These are phyloP conservation scores for Backusella mclennaniae DNA, from an alignment of 192 early-diverging fungal genomes.

Conservation along the genomic window DNA sequence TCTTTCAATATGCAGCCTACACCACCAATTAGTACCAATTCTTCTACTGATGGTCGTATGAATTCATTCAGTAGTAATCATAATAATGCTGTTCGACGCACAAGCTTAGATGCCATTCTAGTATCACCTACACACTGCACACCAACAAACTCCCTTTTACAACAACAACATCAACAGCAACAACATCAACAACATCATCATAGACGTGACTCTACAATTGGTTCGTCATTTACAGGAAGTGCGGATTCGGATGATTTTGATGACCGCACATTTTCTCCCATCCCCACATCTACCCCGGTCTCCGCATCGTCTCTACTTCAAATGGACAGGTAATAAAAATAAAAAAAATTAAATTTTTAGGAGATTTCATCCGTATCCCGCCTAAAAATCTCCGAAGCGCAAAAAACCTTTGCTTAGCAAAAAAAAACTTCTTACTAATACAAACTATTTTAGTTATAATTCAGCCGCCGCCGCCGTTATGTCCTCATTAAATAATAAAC, in stretches of 20 bases:
- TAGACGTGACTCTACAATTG: constrained; percentile 17
- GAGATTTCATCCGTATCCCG: constrained; percentile 3
- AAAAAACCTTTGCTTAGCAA: neutral
- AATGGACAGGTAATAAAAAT: constrained; percentile 7
- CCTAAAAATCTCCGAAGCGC: neutral
- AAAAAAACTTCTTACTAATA: constrained; percentile 11
- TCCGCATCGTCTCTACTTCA: constrained; percentile 17
- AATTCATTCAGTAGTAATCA: neutral
- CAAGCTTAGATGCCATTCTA: constrained; percentile 9
- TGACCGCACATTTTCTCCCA: constrained; percentile 18
- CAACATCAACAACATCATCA: constrained; percentile 2
- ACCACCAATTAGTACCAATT: constrained; percentile 11
- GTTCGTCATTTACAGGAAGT: constrained; percentile 17
- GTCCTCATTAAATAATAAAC: constrained; percentile 11
- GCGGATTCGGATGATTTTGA: constrained; percentile 22
- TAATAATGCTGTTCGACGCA: constrained; percentile 4
- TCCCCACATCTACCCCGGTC: constrained; percentile 18
- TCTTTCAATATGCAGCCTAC: constrained; percentile 14
- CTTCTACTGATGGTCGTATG: constrained; percentile 5
- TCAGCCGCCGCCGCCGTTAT: constrained; percentile 1
- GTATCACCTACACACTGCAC: constrained; percentile 5
- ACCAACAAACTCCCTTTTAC: neutral
- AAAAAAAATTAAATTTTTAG: neutral
- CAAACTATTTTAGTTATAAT: neutral
- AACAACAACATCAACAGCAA: neutral